phyloP scores from a whole-genome alignment of 2,329 filamentous ascomycete species.

The Stemphylium lycopersici region DNA sequence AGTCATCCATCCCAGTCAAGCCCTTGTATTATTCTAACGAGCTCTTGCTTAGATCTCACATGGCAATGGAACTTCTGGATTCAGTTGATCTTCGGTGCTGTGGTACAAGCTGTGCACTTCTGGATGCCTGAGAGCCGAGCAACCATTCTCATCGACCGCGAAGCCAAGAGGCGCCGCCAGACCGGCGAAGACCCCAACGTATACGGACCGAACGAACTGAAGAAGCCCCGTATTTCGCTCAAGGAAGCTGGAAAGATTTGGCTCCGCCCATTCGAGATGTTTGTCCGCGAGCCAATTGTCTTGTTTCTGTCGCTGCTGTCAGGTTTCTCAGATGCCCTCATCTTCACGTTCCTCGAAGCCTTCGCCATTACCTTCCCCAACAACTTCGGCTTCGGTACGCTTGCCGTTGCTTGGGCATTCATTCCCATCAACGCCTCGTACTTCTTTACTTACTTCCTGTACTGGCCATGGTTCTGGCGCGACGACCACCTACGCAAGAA shows the following conservation, averaged over 20 bases:
- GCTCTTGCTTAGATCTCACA: conserved; percentile 51
- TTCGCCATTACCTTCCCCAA: conserved; percentile 70
- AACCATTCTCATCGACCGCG: conserved; percentile 75
- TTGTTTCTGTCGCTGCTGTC: conserved; percentile 72
- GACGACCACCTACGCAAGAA: conserved; percentile 49
- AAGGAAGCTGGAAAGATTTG: conserved; percentile 55
- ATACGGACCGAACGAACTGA: conserved; percentile 75
- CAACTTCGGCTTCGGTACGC: conserved; percentile 64
- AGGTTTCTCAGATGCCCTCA: conserved; percentile 76
- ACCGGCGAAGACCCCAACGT: conserved; percentile 63
- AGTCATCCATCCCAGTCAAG: conserved; percentile 52
- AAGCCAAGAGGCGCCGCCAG: conserved; percentile 74
- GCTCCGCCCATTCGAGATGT: conserved; percentile 66
- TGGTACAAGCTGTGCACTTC: conserved; percentile 70
- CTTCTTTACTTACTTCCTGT: conserved; percentile 65
- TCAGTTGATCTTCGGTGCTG: conserved; percentile 76
- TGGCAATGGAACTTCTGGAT: conserved; percentile 85
- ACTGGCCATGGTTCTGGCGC: conserved; percentile 56
- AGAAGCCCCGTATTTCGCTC: conserved; percentile 30
- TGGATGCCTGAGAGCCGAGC: conserved; percentile 75
- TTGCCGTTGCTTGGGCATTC: conserved; percentile 63
- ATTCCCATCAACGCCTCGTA: conserved; percentile 65
- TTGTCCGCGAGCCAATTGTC: conserved; percentile 75
- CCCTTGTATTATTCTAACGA: conserved; percentile 58
- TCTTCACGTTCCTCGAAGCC: conserved; percentile 78